Percentiles rank a stretch among this genome's conserved stretches.
These are phyloP conservation scores for Saturnispora dispora DNA, from an alignment of 805 yeast genomes.

Conservation along the genomic window DNA sequence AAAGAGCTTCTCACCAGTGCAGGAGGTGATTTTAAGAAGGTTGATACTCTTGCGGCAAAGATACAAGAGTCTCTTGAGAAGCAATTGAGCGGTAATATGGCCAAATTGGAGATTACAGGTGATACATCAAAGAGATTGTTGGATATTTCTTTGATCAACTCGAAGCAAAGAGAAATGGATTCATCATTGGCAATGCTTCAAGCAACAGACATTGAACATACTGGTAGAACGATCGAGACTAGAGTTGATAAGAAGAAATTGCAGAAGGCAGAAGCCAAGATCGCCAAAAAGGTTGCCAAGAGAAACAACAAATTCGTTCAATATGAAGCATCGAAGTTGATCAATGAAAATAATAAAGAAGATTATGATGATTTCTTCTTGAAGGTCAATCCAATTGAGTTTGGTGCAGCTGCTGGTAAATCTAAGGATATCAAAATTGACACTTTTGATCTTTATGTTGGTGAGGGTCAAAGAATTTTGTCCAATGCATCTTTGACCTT, in stretches of 20 bases:
- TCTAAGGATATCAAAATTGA: constrained; percentile 95
- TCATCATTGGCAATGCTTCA: constrained; percentile 69
- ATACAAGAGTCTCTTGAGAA: constrained; percentile 41
- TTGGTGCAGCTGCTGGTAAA: constrained; percentile 85
- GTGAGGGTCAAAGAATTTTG: constrained; percentile 88
- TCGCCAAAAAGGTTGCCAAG: constrained; percentile 94
- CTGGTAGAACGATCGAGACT: constrained; percentile 86
- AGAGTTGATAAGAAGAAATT: constrained; percentile 94
- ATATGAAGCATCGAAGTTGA: constrained; percentile 89
- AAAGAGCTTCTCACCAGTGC: constrained; percentile 63
- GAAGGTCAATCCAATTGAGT: constrained; percentile 89
- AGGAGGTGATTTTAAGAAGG: constrained; percentile 61
- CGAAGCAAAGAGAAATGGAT: constrained; percentile 63
- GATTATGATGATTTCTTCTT: constrained; percentile 93
- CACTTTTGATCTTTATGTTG: constrained; percentile 87
- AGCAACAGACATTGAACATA: constrained; percentile 80
- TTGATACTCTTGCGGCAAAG: constrained; percentile 37
- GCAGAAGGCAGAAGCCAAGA: constrained; percentile 94
- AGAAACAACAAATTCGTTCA: constrained; percentile 69
- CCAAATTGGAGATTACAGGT: constrained; percentile 70
- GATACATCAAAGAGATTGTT: constrained; percentile 82
- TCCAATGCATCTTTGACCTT: constrained; percentile 81
- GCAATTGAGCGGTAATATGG: constrained; percentile 56
- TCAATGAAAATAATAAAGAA: constrained; percentile 52
- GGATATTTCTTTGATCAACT: constrained; percentile 64